Base-by-base conservation (phyloP, 495 filamentous ascomycete genomes). In the Aspergillus heteromorphus region DNA sequence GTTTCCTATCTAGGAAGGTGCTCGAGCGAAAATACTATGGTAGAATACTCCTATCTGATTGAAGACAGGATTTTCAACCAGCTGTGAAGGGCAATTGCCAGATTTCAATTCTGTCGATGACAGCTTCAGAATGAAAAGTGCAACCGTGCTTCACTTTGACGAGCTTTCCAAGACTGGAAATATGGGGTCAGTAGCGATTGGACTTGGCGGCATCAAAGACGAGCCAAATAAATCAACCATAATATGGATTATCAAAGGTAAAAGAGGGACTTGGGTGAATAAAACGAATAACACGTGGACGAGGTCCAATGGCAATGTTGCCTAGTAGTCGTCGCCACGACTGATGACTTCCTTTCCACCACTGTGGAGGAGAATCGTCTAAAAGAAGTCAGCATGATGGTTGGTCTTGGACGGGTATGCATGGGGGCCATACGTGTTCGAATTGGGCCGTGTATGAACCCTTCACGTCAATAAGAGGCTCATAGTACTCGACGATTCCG, bases 381-480 rank as follows among this genome's bases (percentile, higher is more conserved):
- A 48, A 30, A 51, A 29, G 17, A n/a, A 18, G 23, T 60, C 51
- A 59, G 48, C 18, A 13, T 20, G 14, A 17, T 57, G 48, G 17
- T 9, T 20, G 13, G 17, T 8, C 11, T 18, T 16, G n/a, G 21
- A 2, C 0, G 16, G 9, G n/a, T 6, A 27, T 11, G 11, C 14
- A 27, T n/a, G 11, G 41, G 17, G 25, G 43, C 61, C 78, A 57
- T 66, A 83, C 78, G 70, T 85, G 82, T 67, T 85, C 82, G 65
- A 79, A 85, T 49, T 85, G 82, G 6, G 82, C 82, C 1, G 77
- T 74, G 65, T 82, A 83, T 4, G 78, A 80, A 1, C 82, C 82
- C 53, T 73, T 64, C 20, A 79, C 62, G 62, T 85, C 82, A 56
- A 76, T 68, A 48, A 84, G 63, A 13, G 82, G 81, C 11, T 59